These are phyloP conservation scores for Caloboletus firmus DNA, from an alignment of 1,284 basidiomycete genomes.

Conservation along the genomic window DNA sequence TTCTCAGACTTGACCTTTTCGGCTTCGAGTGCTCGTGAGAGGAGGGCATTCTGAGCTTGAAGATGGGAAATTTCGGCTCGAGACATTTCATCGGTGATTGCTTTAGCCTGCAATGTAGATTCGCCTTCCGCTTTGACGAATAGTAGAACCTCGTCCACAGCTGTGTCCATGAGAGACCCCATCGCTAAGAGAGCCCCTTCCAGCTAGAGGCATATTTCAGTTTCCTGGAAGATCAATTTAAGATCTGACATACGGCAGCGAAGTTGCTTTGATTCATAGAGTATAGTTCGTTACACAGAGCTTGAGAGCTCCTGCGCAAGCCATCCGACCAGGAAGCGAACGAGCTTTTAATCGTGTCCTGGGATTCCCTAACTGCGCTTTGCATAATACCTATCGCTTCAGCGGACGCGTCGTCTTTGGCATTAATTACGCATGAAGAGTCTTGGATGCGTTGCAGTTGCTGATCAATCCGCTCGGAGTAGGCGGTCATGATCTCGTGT, in stretches of 20 bases:
- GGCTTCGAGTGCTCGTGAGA: conserved; percentile 61
- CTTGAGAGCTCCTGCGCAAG: conserved; percentile 49
- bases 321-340: conserved; percentile 55
- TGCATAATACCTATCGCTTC: conserved; percentile 52
- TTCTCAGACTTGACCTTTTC: conserved; percentile 67
- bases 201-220: conserved; percentile 36
- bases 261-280: conserved; percentile 45
- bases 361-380: conserved; percentile 49
- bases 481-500: conserved; percentile 50
- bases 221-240: neutral
- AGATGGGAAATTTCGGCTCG: conserved; percentile 65
- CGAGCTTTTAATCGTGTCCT: conserved; percentile 52
- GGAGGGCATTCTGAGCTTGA: conserved; percentile 69
- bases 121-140: conserved; percentile 59
- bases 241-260: conserved; percentile 37
- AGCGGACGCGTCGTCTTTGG: conserved; percentile 55
- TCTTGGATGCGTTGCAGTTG: conserved; percentile 60
- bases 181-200: conserved; percentile 55
- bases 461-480: conserved; percentile 58
- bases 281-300: conserved; percentile 48
- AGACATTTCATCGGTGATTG: conserved; percentile 51
- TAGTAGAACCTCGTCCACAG: conserved; percentile 57
- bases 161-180: conserved; percentile 56
- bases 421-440: conserved; percentile 58
- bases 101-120: conserved; percentile 50